phyloP scores from a whole-genome alignment of 495 filamentous ascomycete species.

The Astrothelium macrocarpum region DNA sequence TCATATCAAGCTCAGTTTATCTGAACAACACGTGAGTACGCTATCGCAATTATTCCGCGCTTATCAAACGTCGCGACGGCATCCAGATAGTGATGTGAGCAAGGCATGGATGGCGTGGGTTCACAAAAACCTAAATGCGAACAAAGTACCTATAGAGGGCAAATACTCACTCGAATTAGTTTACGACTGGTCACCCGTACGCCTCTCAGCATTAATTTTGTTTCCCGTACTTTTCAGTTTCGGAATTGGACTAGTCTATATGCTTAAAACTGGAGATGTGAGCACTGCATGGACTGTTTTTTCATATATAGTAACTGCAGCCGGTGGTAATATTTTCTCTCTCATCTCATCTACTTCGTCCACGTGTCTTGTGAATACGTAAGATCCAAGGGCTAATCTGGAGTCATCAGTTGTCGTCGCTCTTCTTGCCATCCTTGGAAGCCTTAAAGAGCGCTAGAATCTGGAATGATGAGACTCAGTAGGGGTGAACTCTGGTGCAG shows the following conservation, averaged over 20 bases:
- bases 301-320: background rate
- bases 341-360: background rate
- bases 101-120: background rate
- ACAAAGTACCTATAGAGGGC: background rate
- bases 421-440: background rate
- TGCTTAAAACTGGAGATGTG: conserved; percentile 1
- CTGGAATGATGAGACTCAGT: too few relatives aligned
- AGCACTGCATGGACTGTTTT: background rate
- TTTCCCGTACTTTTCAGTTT: background rate
- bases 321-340: background rate
- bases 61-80: background rate
- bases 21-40: background rate
- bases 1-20: background rate
- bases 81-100: background rate
- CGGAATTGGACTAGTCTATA: background rate
- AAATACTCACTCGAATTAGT: background rate
- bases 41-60: background rate
- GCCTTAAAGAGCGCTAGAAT: background rate
- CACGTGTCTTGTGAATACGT: background rate
- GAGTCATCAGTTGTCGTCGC: background rate
- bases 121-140: background rate
- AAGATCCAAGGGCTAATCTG: background rate
- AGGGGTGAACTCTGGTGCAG: too few relatives aligned
- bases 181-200: background rate
- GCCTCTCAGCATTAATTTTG: background rate